phyloP scores from a whole-genome alignment of 305 asterid genomes.

The Stenogyne calaminthoides region DNA sequence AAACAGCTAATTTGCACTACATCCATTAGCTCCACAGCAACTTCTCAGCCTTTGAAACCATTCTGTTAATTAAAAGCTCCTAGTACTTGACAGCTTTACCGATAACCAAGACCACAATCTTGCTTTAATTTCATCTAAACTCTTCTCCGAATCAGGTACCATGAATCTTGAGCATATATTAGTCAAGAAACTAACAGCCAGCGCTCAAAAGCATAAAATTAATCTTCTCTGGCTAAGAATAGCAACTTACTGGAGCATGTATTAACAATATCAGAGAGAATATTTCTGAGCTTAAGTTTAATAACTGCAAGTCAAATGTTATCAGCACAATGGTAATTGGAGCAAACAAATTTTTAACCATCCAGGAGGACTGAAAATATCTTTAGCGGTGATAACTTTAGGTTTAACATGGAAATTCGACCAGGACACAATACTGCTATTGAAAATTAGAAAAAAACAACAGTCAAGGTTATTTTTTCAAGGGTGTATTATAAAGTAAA shows the following conservation, averaged over 20 bases:
- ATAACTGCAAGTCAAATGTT: neutral
- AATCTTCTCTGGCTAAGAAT: neutral
- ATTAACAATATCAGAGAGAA: neutral
- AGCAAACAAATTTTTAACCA: neutral
- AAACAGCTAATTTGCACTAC: too few species aligned
- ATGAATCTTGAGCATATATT: constrained; percentile 15
- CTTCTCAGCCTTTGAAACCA: too few species aligned
- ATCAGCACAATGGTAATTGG: neutral
- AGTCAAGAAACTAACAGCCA: neutral
- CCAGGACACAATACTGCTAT: neutral
- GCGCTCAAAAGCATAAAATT: neutral
- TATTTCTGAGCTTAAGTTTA: neutral
- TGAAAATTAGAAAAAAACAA: neutral
- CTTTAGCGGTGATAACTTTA: neutral
- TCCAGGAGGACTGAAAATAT: neutral
- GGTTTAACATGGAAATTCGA: neutral
- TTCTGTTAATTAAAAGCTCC: too few species aligned
- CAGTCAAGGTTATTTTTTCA: neutral
- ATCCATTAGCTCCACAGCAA: too few species aligned
- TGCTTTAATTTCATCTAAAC: too few species aligned
- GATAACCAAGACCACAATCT: too few species aligned
- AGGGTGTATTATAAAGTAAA: too few species aligned
- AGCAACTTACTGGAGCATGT: neutral
- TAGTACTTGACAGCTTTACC: too few species aligned
- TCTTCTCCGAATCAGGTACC: too few species aligned